Percentiles rank a stretch among this genome's conserved stretches.
phyloP scores from a whole-genome alignment of 2,329 filamentous ascomycete genomes.

The Fusarium guadeloupense region DNA sequence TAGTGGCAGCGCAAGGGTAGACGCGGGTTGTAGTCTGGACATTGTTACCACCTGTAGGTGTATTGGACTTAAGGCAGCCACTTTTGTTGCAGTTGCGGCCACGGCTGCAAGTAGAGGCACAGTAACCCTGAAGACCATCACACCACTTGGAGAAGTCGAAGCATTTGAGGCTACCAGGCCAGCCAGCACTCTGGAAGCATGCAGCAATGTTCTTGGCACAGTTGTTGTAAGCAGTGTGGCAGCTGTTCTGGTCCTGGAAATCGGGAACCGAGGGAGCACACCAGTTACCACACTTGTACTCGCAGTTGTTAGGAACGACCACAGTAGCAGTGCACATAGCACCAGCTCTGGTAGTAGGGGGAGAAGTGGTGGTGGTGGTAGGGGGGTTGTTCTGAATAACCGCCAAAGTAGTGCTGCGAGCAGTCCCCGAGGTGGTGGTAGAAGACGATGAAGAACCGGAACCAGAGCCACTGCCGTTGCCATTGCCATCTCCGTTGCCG shows the following conservation, averaged over 20 bases:
- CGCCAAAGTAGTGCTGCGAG: slow-evolving; percentile 46
- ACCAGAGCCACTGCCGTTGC: too few relatives aligned
- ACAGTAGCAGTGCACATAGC: slow-evolving; percentile 60
- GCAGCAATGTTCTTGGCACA: slow-evolving; percentile 59
- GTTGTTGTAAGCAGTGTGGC: slow-evolving; percentile 54
- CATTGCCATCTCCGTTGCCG: too few relatives aligned
- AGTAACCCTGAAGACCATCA: slow-evolving; percentile 56
- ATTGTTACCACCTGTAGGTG: slow-evolving; percentile 50
- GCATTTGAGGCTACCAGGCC: slow-evolving; percentile 59
- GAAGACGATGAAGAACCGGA: too few relatives aligned
- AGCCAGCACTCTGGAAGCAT: slow-evolving; percentile 63
- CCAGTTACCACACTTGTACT: slow-evolving; percentile 65
- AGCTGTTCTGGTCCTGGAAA: slow-evolving; percentile 55
- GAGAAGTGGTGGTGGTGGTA: slow-evolving; percentile 30
- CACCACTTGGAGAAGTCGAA: slow-evolving; percentile 63
- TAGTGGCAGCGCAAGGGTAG: slow-evolving; percentile 46
- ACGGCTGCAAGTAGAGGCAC: slow-evolving; percentile 48
- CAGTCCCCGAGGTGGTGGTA: slow-evolving; percentile 47
- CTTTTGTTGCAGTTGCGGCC: slow-evolving; percentile 53
- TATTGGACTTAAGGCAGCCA: slow-evolving; percentile 54
- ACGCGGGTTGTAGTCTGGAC: slow-evolving; percentile 50
- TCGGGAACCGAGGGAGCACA: slow-evolving; percentile 60
- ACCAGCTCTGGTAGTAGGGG: slow-evolving; percentile 49
- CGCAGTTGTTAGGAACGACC: slow-evolving; percentile 58
- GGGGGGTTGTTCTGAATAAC: slow-evolving; percentile 31